Evolutionary conservation across 129 eudicot species (phyloP), one percentile per base, ranked within the genome.

Genomic region (Erigeron canadensis): DNA sequence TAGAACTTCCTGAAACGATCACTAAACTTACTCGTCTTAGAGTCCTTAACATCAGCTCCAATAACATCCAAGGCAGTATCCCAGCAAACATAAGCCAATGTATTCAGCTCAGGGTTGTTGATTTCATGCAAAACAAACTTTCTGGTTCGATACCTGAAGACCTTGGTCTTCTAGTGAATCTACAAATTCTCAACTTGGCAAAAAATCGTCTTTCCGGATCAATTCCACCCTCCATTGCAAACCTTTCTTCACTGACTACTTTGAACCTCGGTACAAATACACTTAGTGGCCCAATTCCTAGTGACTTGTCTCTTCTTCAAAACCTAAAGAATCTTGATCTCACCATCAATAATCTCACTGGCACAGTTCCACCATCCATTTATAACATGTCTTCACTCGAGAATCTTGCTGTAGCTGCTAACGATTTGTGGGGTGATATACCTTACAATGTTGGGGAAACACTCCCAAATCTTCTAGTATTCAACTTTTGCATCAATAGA

Each of bases 371-470:
- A 19, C 61, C 78, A 7, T 81, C 94, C 4, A 84, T 90, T 17
- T 90, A 87, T 80, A 90, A 90, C 83, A 83, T 85, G 88, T 87
- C 94, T 11, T 67, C 84, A 18, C 81, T 87, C 9, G 89, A 78
- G 23, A 48, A 40, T 7, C 65, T 87, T 13, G 96, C 82, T 16
- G 44, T 90, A 21, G 90, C 94, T 16, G 79, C 94, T 15, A 90
- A 90, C 38, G 28, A 81, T 45, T 72, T 87, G 53, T 59, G 69
- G 70, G 96, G 96, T 3, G 86, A 79, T 15, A 41, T 90, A 67
- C 96, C 96, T 47, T 60, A 75, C 39, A 67, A 87, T 46, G 23
- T 86, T 38, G 94, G 87, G 5, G 62, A 65, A 3, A 82, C 83
- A 28, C 84, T 87, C 56, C 88, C 94, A 0, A 87, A 87, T 70